phyloP scores from a whole-genome alignment of 2,329 filamentous ascomycete genomes.

The Pestalotiopsis sp. region DNA sequence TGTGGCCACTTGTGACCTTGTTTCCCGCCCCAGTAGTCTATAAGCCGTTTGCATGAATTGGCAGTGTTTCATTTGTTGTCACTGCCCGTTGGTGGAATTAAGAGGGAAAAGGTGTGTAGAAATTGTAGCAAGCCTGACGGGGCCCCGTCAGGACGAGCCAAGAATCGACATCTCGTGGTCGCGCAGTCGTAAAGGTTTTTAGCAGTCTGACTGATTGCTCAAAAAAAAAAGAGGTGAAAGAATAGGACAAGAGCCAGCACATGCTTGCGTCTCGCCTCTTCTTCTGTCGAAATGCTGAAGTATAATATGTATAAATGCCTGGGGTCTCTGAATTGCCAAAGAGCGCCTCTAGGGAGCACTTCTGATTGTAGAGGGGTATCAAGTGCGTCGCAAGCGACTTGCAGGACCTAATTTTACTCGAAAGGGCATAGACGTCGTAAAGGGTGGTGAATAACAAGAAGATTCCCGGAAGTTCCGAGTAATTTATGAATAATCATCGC shows the following conservation, averaged over 20 bases:
- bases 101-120: background rate
- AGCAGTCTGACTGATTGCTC: background rate
- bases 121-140: background rate
- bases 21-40: background rate
- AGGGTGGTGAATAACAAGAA: background rate
- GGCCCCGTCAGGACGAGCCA: background rate
- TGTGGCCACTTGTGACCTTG: background rate
- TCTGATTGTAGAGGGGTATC: background rate
- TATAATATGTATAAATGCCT: background rate
- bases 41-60: background rate
- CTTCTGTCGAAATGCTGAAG: background rate
- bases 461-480: background rate
- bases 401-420: conserved; percentile 1
- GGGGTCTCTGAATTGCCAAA: background rate
- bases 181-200: background rate
- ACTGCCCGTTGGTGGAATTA: background rate
- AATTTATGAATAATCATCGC: conserved; percentile 48
- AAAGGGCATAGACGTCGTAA: conserved; percentile 7
- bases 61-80: background rate
- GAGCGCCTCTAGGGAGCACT: conserved; percentile 3
- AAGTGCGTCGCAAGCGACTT: conserved; percentile 7
- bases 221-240: background rate
- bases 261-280: background rate
- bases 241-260: background rate
- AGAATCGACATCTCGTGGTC: background rate